Base-by-base conservation (phyloP, 352 stramenopile genomes). In the Phytophthora fragariaefolia region DNA sequence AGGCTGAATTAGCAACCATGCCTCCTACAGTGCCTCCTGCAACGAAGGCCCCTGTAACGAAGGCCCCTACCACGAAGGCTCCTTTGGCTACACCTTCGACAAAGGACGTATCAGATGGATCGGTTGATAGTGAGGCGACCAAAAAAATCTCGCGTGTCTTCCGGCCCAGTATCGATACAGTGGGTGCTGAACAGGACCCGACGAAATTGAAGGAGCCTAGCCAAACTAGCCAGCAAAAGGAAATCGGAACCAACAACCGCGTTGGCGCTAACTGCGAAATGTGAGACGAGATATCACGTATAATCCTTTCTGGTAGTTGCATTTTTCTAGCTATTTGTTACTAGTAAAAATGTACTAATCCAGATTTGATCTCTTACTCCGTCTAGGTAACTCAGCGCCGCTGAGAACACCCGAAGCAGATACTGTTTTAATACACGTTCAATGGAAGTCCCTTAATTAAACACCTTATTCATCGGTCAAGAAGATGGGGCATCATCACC, bases 251-350 rank as follows among this genome's bases (percentile, higher is more conserved):
- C 13, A 24, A 24, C 24, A 42, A 20, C 32, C 50, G 17, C 6
- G 24, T n/a, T 15, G 13, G 27, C 28, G 28, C 57, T 4, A 66
- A 66, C 58, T 60, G 49, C 28, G 58, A 36, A 9, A 60, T 60
- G 58, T 60, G 38, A 63, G 28, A 20, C 34, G 18, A 40, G 32
- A 40, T 40, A n/a, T 13, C 15, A 40, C 6, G 15, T 34, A 15
- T 15, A 40, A 15, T 8, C 10, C 17, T 40, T 40, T 15, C 32
- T 40, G 10, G 7, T n/a, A n/a, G n/a, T n/a, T n/a, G n/a, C n/a
- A n/a, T n/a, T n/a, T n/a, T n/a, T n/a, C n/a, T n/a, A n/a, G n/a
- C n/a, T n/a, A n/a, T n/a, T n/a, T n/a, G n/a, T n/a, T n/a, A n/a
- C n/a, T n/a, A n/a, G n/a, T n/a, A n/a, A n/a, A n/a, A n/a, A n/a